These are phyloP conservation scores for Daedaleopsis sinensis DNA, from an alignment of 768 basidiomycete species.

Conservation along the genomic window DNA sequence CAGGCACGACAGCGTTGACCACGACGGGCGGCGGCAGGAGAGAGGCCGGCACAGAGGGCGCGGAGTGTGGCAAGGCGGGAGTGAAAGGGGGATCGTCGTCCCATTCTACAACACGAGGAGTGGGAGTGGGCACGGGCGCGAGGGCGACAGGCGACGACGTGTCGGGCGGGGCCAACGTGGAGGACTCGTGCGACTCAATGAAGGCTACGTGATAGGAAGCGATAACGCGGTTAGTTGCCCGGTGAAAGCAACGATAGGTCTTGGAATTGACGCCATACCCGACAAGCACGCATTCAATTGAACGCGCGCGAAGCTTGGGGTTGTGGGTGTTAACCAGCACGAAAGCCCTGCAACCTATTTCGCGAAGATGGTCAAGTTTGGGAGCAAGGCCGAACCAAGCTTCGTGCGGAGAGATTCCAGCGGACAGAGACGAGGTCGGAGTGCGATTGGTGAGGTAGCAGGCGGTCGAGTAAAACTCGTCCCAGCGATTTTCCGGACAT, in stretches of 20 bases:
- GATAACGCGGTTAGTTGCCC: conserved; percentile 6
- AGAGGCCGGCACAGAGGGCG: background rate
- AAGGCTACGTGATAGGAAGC: conserved; percentile 25
- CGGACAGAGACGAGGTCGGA: background rate
- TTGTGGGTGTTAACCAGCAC: conserved; percentile 24
- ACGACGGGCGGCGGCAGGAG: too few relatives aligned
- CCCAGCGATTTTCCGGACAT: conserved; percentile 11
- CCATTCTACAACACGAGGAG: background rate
- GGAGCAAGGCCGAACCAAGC: conserved; percentile 23
- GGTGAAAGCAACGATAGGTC: conserved; percentile 29
- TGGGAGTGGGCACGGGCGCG: background rate
- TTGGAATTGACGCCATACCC: conserved; percentile 27
- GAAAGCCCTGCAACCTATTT: conserved; percentile 29
- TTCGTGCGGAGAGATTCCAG: conserved; percentile 8
- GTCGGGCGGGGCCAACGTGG: too few relatives aligned
- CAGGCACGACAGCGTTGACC: too few relatives aligned
- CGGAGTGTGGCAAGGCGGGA: background rate
- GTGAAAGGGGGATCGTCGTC: background rate
- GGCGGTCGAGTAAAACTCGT: conserved; percentile 13
- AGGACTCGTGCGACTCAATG: conserved; percentile 24
- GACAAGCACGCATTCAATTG: conserved; percentile 27
- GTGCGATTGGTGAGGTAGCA: conserved; percentile 15
- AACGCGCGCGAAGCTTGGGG: conserved; percentile 24
- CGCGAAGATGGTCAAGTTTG: conserved; percentile 25
- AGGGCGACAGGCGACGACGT: conserved; percentile 5